These are phyloP conservation scores for Eragrostis curvula DNA, from an alignment of 176 grass and related monocot species.

Conservation along the genomic window DNA sequence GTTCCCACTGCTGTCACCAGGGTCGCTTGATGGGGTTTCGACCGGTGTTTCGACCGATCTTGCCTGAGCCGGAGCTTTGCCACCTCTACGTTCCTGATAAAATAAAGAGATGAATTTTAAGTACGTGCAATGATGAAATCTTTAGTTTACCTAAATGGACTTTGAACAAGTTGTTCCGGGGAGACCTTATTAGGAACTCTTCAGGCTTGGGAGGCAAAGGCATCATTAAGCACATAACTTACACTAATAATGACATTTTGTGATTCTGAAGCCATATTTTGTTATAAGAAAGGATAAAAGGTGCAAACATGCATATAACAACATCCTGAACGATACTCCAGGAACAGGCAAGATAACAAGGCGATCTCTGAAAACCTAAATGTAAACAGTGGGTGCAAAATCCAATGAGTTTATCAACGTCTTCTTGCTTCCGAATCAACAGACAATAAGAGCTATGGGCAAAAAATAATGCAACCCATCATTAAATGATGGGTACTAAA, in stretches of 20 bases:
- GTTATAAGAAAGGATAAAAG: conserved; percentile 8
- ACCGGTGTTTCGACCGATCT: conserved; percentile 49
- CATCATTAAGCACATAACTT: not conserved
- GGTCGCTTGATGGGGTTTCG: conserved; percentile 50
- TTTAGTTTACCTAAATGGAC: not conserved
- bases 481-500: not conserved
- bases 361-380: not conserved
- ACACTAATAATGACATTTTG: not conserved
- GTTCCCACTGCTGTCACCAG: conserved; percentile 60
- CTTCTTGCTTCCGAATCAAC: not conserved
- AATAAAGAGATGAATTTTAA: not conserved
- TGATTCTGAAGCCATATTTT: not conserved
- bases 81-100: conserved; percentile 66
- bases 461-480: conserved; percentile 21
- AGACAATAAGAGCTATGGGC: not conserved
- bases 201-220: conserved; percentile 1
- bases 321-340: not conserved
- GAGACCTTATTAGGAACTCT: not conserved
- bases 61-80: conserved; percentile 60
- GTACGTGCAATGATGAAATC: not conserved
- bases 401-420: not conserved
- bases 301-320: not conserved
- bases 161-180: not conserved
- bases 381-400: not conserved
- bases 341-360: not conserved